Percentiles rank a stretch among this genome's conserved stretches.
These are phyloP conservation scores for Hypoxylon fuscum DNA, from an alignment of 495 filamentous ascomycete genomes.

Conservation along the genomic window DNA sequence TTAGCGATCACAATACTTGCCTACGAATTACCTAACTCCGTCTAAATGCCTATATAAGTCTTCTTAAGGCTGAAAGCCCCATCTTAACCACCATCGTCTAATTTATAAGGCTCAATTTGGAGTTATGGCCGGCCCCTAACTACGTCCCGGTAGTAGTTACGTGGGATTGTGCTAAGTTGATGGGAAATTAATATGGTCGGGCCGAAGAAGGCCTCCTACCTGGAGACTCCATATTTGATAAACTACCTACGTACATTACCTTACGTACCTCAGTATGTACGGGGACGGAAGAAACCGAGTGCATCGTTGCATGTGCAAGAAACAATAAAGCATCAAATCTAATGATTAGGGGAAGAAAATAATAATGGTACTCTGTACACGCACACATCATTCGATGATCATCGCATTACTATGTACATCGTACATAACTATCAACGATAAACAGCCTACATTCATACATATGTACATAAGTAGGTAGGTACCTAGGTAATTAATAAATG, in stretches of 20 bases:
- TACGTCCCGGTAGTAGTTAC: slow-evolving; percentile 18
- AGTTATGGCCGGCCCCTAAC: slow-evolving; percentile 26
- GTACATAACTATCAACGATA: slow-evolving; percentile 2
- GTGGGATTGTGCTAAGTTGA: slow-evolving; percentile 26
- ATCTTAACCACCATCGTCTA: slow-evolving; percentile 22
- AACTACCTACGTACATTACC: too few relatives aligned
- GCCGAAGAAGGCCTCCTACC: slow-evolving; percentile 27
- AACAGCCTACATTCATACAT: not conserved
- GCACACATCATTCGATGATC: slow-evolving; percentile 36
- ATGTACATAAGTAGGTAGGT: too few relatives aligned
- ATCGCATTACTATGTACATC: slow-evolving; percentile 27
- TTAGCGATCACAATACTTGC: slow-evolving; percentile 16
- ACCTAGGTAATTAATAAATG: slow-evolving; percentile 17
- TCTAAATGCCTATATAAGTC: slow-evolving; percentile 33
- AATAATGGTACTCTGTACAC: slow-evolving; percentile 8
- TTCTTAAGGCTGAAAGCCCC: slow-evolving; percentile 38
- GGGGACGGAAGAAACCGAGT: slow-evolving; percentile 33
- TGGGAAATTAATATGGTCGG: slow-evolving; percentile 36
- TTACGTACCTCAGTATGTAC: too few relatives aligned
- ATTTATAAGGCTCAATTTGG: slow-evolving; percentile 41
- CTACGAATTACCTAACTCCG: slow-evolving; percentile 2
- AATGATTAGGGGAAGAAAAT: slow-evolving; percentile 16
- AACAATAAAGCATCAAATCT: slow-evolving; percentile 8
- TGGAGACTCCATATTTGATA: slow-evolving; percentile 30
- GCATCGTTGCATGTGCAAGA: slow-evolving; percentile 19